Evolutionary conservation across 768 basidiomycete genomes (phyloP), one percentile per base, ranked within the genome.

Genomic region (Boletus vermiculosoides): DNA sequence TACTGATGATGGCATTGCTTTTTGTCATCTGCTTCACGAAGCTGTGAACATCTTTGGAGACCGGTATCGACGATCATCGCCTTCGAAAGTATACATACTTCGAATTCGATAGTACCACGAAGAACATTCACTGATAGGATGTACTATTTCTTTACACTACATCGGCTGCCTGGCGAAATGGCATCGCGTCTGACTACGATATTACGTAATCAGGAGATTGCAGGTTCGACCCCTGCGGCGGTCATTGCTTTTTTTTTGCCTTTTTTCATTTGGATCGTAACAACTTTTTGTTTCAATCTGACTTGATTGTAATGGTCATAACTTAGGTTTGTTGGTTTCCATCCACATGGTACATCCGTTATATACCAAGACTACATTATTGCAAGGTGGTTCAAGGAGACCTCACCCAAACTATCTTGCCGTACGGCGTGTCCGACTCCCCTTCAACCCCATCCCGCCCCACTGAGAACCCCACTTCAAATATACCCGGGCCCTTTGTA

Each of bases 101-200:
- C 6, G 28, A 30, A 20, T 15, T 15, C 10, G 7, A 28, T 11
- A 18, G 1, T 28, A 15, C 13, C 16, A 2, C 9, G 1, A 30
- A 1, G 30, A 4, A 30, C 15, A 16, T 5, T 5, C 3, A 11
- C 8, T 15, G 30, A 54, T 25, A 20, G 2, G 5, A 11, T 1
- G 1, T 15, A 11, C 5, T 0, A 0, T 1, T 1, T 40, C 9
- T 0, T 0, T 5, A 4, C 0, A 1, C 0, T 4, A 25, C 7
- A 13, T 30, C 56, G 86, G 87, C 86, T 84, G 86, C 84, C 84
- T 89, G 88, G 87, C 88, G 86, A 88, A 89, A 88, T 88, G 88
- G 88, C 86, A 90, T 88, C 88, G 87, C 88, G 87, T 89, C 86
- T 90, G 87, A 89, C 88, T 89, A 88, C 87, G 87, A 87, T 23